Base-by-base conservation (phyloP, 768 basidiomycete genomes). In the Inosperma sp. region DNA sequence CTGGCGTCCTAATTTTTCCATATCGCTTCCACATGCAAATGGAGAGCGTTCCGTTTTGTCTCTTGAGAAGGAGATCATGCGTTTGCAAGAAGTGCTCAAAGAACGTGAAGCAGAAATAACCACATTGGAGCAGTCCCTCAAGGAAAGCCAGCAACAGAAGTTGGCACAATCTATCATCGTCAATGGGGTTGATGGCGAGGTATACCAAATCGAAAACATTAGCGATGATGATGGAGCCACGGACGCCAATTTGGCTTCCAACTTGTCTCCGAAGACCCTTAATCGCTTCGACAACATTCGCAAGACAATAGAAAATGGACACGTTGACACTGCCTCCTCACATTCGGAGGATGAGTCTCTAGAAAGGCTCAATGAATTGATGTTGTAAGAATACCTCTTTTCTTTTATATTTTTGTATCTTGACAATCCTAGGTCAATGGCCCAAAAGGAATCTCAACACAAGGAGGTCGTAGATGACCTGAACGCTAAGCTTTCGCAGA, bases 61-160 rank as follows among this genome's bases (percentile, higher is more conserved):
- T 64, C 76, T 96, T 53, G 93, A 96, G 68, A 86, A 88, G 61
- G 95, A 98, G 68, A 91, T 97, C 52, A 93, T 93, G 86, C 84
- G 93, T 51, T 70, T 98, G 36, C 95, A 98, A 66, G 86, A 93
- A 60, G 91, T 93, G 27, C 75, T 98, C 53, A 88, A 83, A 63
- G 88, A 93, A 56, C 80, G 94, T 42, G 95, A 97, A 67, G 76
- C 82, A n/a, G 95, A 98, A 68, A 97, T 98, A 43, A 72, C 76
- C 40, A 67, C 76, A 23, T 76, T 96, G 12, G 93, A 95, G 57
- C 67, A 68, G 25, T 78, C 78, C 5, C 56, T 79, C 33, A 76
- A 69, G 56, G 65, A 71, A 45, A 68, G 55, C 41, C 66, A 66
- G 50, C 62, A 64, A 37, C 54, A 30, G n/a, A 27, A 29, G 21